Evolutionary conservation across 2,329 filamentous ascomycete species (phyloP).

Genomic region (Colletotrichum endophyticum): DNA sequence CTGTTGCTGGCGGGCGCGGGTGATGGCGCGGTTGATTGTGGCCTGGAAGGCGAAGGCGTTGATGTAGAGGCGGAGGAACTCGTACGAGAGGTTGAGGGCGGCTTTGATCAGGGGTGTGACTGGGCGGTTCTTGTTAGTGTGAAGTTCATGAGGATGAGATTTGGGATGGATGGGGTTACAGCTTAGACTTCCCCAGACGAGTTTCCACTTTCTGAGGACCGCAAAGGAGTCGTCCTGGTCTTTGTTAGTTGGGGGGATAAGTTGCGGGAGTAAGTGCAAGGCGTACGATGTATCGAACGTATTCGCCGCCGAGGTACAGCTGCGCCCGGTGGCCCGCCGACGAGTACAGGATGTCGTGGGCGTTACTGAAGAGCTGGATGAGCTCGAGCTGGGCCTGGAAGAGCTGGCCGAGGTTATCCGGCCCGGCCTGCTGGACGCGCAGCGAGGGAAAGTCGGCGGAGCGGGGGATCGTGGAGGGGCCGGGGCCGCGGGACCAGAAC

Average conservation of each 20-base stretch:
- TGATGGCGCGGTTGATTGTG: constrained; percentile 58
- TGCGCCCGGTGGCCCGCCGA: constrained; percentile 73
- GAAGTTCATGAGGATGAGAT: not conserved
- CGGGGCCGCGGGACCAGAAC: constrained; percentile 76
- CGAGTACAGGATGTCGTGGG: constrained; percentile 76
- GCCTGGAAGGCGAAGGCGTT: constrained; percentile 80
- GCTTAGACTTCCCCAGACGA: constrained; percentile 69
- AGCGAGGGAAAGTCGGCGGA: constrained; percentile 73
- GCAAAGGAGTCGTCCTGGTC: constrained; percentile 68
- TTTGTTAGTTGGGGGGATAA: not conserved
- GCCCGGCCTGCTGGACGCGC: constrained; percentile 59
- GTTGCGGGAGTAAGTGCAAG: not conserved
- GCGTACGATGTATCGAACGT: constrained; percentile 70
- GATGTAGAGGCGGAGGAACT: constrained; percentile 75
- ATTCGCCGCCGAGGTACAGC: constrained; percentile 72
- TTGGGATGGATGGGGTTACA: constrained; percentile 46
- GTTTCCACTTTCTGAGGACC: constrained; percentile 73
- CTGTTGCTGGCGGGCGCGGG: constrained; percentile 20
- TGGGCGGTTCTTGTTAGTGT: not conserved
- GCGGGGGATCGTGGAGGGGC: constrained; percentile 67
- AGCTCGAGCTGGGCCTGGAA: constrained; percentile 76
- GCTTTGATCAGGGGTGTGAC: constrained; percentile 70
- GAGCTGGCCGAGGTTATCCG: constrained; percentile 71
- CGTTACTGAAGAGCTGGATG: constrained; percentile 75
- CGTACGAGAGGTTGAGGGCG: constrained; percentile 72